Base-by-base conservation (phyloP, 441 rosid species). In the Metrosideros polymorpha region DNA sequence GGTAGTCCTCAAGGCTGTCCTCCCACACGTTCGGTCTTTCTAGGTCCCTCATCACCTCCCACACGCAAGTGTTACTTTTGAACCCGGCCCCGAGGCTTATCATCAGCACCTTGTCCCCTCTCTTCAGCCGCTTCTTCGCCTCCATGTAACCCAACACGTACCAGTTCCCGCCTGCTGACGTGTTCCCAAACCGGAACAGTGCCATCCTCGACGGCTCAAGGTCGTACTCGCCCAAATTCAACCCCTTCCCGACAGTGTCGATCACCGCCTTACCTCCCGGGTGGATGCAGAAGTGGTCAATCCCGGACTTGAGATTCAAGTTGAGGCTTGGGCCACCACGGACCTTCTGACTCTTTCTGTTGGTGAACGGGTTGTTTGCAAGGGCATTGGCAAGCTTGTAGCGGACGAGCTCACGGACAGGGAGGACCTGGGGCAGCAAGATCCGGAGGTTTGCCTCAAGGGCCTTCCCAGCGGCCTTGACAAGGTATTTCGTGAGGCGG, bases 71-170 rank as follows among this genome's bases (percentile, higher is more conserved):
- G 87, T 95, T 96, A 90, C 98, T 95, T 91, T 93, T 92, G 82
- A 96, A 96, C 29, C 98, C 98, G 6, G 97, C 98, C 32, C 98
- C 98, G 15, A 96, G 89, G 90, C 98, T 94, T 24, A 95, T 91
- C 98, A 96, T 96, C 82, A 96, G 87, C 77, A 95, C 92, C 85
- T 85, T 91, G 29, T 94, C 92, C 1, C 95, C 95, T 53, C 91
- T 93, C 86, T 91, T 95, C 5, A 96, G 92, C 92, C 98, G 91
- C 87, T 93, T 92, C 88, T 94, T 94, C 8, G 97, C 98, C 50
- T 94, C 97, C 98, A 94, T 94, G 77, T 95, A 95, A 17, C 94
- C 95, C 71, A 96, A 87, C 84, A 94, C 97, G 85, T 96, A 95
- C 98, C 98, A 94, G 19, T 94, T 87, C 39, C 98, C 94, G n/a